Percentiles rank a stretch among this genome's conserved stretches.
These are phyloP conservation scores for Cyanidium caldarium DNA, from an alignment of 23 red algal species.

Conservation along the genomic window DNA sequence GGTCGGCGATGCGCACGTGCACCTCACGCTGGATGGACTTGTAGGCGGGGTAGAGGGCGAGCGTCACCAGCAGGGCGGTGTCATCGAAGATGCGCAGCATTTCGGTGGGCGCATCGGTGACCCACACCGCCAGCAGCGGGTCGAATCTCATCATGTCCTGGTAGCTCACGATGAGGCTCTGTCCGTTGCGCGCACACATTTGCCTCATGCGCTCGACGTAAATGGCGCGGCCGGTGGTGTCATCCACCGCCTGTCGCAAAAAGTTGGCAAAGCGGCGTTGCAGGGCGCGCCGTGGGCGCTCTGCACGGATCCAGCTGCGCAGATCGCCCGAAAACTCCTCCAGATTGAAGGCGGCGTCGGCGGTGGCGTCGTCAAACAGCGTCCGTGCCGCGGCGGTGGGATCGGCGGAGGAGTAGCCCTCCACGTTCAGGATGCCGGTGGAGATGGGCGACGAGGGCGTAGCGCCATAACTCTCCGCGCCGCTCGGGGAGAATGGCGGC, in stretches of 20 bases:
- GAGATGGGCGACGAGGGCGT: not conserved
- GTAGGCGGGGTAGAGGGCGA: slow-evolving; percentile 64
- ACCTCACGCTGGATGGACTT: slow-evolving; percentile 67
- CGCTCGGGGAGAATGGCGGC: not conserved
- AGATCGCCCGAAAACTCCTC: slow-evolving; percentile 26
- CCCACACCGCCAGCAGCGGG: slow-evolving; percentile 78
- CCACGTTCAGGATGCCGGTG: not conserved
- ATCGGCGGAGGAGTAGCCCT: slow-evolving; percentile 18
- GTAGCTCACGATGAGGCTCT: slow-evolving; percentile 79
- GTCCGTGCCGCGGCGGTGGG: too few relatives aligned
- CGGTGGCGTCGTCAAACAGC: slow-evolving; percentile 1
- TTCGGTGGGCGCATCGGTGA: slow-evolving; percentile 77
- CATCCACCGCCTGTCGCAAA: slow-evolving; percentile 40
- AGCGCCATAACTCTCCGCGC: not conserved
- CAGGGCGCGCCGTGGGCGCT: slow-evolving; percentile 37
- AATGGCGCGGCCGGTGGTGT: slow-evolving; percentile 35
- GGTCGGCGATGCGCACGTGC: slow-evolving; percentile 79
- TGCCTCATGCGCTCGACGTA: slow-evolving; percentile 64
- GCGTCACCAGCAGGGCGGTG: slow-evolving; percentile 50
- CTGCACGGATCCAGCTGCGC: slow-evolving; percentile 24
- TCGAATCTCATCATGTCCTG: slow-evolving; percentile 44
- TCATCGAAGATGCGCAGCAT: slow-evolving; percentile 81
- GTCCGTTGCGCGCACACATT: slow-evolving; percentile 69
- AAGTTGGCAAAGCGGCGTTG: slow-evolving; percentile 39
- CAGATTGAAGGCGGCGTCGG: slow-evolving; percentile 40